Evolutionary conservation across 2,329 filamentous ascomycete genomes (phyloP).

Genomic region (Metarhizium rileyi): DNA sequence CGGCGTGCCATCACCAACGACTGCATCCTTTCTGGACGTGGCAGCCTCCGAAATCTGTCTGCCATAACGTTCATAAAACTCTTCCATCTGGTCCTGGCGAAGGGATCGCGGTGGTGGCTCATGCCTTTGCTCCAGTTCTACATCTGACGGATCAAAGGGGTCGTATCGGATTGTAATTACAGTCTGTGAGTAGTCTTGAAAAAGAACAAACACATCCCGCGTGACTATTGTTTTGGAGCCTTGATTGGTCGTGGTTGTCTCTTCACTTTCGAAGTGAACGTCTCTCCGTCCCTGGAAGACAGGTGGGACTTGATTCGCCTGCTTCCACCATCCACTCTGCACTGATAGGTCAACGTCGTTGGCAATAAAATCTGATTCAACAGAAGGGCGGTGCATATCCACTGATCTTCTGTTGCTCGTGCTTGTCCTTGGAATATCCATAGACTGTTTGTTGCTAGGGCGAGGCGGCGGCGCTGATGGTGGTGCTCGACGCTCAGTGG

Average conservation of each 20-base stretch:
- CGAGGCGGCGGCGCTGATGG: conserved; percentile 22
- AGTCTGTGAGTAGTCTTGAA: conserved; percentile 93
- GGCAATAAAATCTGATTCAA: conserved; percentile 77
- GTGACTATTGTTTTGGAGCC: conserved; percentile 63
- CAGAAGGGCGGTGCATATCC: conserved; percentile 64
- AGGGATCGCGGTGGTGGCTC: conserved; percentile 71
- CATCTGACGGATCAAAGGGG: conserved; percentile 60
- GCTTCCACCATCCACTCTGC: conserved; percentile 77
- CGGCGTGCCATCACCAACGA: conserved; percentile 78
- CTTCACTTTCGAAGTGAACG: conserved; percentile 72
- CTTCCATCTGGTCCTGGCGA: conserved; percentile 88
- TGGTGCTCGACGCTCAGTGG: conserved; percentile 32
- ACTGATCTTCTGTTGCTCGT: conserved; percentile 51
- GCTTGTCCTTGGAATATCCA: conserved; percentile 27
- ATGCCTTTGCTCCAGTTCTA: conserved; percentile 73
- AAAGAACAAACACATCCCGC: conserved; percentile 79
- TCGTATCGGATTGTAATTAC: conserved; percentile 76
- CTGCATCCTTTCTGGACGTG: conserved; percentile 61
- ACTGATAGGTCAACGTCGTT: conserved; percentile 73
- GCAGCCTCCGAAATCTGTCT: conserved; percentile 64
- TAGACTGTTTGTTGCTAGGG: conserved; percentile 20
- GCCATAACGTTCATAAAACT: conserved; percentile 73
- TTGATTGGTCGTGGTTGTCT: conserved; percentile 59
- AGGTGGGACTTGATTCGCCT: conserved; percentile 69
- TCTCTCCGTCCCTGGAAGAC: conserved; percentile 75